Evolutionary conservation across 31 red algal genomes (phyloP).

Genomic region (Odonthalia washingtoniensis): DNA sequence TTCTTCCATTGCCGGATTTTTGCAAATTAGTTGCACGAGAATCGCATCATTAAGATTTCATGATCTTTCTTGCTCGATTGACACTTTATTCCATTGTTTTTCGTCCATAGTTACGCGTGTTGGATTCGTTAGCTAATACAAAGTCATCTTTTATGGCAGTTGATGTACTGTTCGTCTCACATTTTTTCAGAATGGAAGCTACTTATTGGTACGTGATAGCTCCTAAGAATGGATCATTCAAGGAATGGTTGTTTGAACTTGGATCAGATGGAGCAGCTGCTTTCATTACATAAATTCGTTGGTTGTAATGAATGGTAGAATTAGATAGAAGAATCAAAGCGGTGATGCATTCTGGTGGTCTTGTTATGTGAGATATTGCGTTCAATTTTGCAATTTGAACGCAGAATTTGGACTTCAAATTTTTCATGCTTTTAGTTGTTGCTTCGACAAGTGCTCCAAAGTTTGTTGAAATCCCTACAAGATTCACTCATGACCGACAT

Average conservation of each 20-base stretch:
- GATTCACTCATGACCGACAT: not conserved
- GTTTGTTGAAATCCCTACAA: not conserved
- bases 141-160: not conserved
- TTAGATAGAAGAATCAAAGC: not conserved
- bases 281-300: not conserved
- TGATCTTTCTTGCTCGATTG: not conserved
- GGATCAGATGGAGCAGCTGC: not conserved
- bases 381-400: not conserved
- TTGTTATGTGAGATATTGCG: not conserved
- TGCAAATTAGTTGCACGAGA: slow-evolving; percentile 3
- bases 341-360: not conserved
- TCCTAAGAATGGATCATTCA: not conserved
- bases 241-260: not conserved
- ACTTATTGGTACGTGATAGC: not conserved
- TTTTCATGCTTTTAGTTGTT: not conserved
- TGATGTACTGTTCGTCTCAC: not conserved
- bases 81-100: not conserved
- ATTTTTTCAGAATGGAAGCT: not conserved
- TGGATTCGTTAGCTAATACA: not conserved
- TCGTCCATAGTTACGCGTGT: not conserved
- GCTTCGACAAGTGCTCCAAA: not conserved
- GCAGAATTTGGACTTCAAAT: not conserved
- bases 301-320: not conserved
- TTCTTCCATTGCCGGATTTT: slow-evolving; percentile 47
- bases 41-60: not conserved